Conservation (phyloP, 2,329 filamentous ascomycete genomes). For the Zymoseptoria brevis region DNA sequence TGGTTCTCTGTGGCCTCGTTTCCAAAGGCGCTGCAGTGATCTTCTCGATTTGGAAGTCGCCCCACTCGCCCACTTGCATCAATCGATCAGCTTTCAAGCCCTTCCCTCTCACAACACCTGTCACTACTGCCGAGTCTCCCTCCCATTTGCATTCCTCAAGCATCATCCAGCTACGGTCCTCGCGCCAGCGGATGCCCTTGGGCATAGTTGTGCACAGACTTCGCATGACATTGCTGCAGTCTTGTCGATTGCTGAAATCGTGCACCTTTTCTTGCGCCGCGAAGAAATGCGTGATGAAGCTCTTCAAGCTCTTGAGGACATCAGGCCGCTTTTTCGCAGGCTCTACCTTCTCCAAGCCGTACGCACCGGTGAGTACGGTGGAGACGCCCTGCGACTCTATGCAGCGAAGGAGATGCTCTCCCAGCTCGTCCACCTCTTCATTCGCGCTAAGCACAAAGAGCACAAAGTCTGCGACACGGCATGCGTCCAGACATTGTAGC, state of each 20-base stretch:
- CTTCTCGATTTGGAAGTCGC: conserved; percentile 83
- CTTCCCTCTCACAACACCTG: conserved; percentile 77
- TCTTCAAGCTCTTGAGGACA: conserved; percentile 74
- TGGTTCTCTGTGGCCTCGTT: conserved; percentile 46
- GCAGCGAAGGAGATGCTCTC: conserved; percentile 75
- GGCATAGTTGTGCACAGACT: conserved; percentile 86
- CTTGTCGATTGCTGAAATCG: conserved; percentile 78
- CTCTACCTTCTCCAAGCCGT: conserved; percentile 65
- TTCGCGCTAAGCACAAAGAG: conserved; percentile 75
- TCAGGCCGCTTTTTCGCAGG: conserved; percentile 70
- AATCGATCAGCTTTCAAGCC: conserved; percentile 83
- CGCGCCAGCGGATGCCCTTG: conserved; percentile 91
- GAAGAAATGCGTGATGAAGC: conserved; percentile 91
- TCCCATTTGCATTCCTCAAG: conserved; percentile 73
- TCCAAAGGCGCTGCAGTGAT: conserved; percentile 69
- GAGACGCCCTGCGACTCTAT: conserved; percentile 93
- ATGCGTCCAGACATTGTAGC: conserved; percentile 72
- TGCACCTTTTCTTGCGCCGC: conserved; percentile 86
- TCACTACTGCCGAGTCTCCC: conserved; percentile 49
- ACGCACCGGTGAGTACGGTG: conserved; percentile 75
- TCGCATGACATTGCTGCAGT: conserved; percentile 83
- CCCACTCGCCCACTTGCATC: conserved; percentile 88
- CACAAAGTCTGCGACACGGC: conserved; percentile 83
- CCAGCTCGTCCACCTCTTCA: conserved; percentile 74
- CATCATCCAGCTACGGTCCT: conserved; percentile 92